Conservation (phyloP, 371 early-diverging fungal species). For the Ordospora pajunii region DNA sequence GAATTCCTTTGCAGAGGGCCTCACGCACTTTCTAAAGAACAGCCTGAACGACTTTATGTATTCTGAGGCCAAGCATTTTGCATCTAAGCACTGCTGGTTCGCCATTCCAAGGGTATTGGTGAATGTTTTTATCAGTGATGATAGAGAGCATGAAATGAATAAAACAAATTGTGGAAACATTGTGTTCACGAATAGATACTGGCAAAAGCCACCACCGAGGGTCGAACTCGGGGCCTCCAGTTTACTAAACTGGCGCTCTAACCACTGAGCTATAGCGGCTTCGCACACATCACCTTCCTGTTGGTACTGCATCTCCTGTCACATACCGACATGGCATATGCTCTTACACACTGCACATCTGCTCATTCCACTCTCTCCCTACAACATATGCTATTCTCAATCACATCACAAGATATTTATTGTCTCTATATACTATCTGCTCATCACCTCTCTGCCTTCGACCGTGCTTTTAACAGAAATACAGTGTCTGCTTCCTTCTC, state of each 20-base stretch:
- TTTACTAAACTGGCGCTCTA: slow-evolving; percentile 53
- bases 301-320: background rate
- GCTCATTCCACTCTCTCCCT: too few species aligned
- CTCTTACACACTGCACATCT: too few species aligned
- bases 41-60: slow-evolving; percentile 27
- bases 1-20: slow-evolving; percentile 48
- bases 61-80: background rate
- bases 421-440: background rate
- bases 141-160: too few species aligned
- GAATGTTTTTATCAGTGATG: too few species aligned
- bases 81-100: too few species aligned
- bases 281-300: background rate
- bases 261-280: slow-evolving; percentile 51
- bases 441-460: slow-evolving; percentile 5
- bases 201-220: slow-evolving; percentile 37
- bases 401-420: slow-evolving; percentile 1
- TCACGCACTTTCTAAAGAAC: slow-evolving; percentile 48
- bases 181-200: too few species aligned
- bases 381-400: too few species aligned
- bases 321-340: too few species aligned
- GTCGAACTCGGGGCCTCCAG: slow-evolving; percentile 48
- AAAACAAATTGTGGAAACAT: background rate
- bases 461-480: slow-evolving; percentile 24
- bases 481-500: slow-evolving; percentile 8
- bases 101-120: too few species aligned